Conservation (phyloP, 805 yeast genomes). For the Yarrowia deformans region DNA sequence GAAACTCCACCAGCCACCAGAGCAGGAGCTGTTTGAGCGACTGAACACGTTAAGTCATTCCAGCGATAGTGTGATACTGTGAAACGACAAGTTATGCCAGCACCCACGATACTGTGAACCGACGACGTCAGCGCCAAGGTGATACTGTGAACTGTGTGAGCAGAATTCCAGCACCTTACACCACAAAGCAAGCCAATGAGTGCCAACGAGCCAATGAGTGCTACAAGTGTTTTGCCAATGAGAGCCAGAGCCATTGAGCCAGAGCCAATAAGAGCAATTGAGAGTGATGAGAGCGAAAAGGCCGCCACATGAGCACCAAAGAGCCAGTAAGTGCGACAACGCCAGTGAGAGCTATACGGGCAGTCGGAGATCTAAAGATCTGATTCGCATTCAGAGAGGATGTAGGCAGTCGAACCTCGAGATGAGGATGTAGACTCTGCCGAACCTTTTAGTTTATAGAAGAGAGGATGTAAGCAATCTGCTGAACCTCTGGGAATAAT, state of each 20-base stretch:
- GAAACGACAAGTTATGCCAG: no score
- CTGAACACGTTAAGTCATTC: not conserved
- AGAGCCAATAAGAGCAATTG: no score
- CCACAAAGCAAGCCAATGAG: no score
- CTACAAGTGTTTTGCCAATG: no score
- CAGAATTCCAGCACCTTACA: conserved; percentile 11
- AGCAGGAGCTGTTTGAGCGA: not conserved
- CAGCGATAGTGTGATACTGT: not conserved
- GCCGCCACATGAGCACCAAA: no score
- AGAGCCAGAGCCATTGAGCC: no score
- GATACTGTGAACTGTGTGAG: conserved; percentile 1
- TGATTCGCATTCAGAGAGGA: conserved; percentile 21
- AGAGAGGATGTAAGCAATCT: no score
- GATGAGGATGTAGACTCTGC: not conserved
- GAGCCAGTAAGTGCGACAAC: conserved; percentile 9
- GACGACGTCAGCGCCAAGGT: conserved; percentile 2
- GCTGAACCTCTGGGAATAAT: no score
- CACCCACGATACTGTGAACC: not conserved
- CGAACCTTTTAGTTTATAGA: conserved; percentile 5
- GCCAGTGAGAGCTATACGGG: no score
- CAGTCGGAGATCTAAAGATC: conserved; percentile 9
- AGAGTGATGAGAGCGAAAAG: no score
- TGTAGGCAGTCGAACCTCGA: conserved; percentile 15
- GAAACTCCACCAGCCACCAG: conserved; percentile 1
- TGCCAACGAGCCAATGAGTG: no score